These are phyloP conservation scores for Coprinopsis strossmayeri DNA, from an alignment of 768 basidiomycete genomes.

Conservation along the genomic window DNA sequence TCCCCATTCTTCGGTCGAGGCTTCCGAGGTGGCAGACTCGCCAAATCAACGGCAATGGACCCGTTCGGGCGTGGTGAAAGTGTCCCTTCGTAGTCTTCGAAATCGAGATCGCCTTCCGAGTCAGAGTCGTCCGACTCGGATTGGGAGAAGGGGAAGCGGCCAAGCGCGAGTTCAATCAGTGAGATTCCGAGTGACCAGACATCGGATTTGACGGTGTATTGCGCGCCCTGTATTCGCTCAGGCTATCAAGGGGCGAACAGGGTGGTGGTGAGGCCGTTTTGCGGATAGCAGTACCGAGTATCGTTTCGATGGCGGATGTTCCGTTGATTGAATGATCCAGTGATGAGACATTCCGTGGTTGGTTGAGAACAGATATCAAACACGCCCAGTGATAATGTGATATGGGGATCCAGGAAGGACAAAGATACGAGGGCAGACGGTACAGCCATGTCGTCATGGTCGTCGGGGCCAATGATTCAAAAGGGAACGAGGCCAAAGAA, in stretches of 20 bases:
- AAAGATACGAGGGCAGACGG: too few species aligned
- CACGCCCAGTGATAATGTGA: too few species aligned
- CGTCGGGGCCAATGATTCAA: too few species aligned
- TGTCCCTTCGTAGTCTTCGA: slow-evolving; percentile 73
- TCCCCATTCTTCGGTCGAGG: slow-evolving; percentile 30
- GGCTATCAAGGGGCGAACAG: slow-evolving; percentile 59
- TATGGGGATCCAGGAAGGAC: too few species aligned
- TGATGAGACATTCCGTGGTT: too few species aligned
- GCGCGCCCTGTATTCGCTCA: slow-evolving; percentile 97
- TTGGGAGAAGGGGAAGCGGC: slow-evolving; percentile 89
- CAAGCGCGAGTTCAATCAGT: slow-evolving; percentile 92
- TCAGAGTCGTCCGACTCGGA: slow-evolving; percentile 58
- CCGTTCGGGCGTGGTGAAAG: slow-evolving; percentile 67
- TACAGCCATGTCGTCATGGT: too few species aligned
- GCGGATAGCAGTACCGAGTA: too few species aligned
- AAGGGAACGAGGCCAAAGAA: too few species aligned
- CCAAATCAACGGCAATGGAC: slow-evolving; percentile 42
- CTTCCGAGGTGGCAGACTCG: slow-evolving; percentile 28
- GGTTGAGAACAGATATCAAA: too few species aligned
- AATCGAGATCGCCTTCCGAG: slow-evolving; percentile 18
- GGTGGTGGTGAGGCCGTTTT: too few species aligned
- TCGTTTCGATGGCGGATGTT: too few species aligned
- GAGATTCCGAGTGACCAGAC: slow-evolving; percentile 99
- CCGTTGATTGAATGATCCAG: too few species aligned
- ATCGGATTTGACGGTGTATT: slow-evolving; percentile 98